These are phyloP conservation scores for Erodium chrysanthum DNA, from an alignment of 441 rosid species.

Conservation along the genomic window DNA sequence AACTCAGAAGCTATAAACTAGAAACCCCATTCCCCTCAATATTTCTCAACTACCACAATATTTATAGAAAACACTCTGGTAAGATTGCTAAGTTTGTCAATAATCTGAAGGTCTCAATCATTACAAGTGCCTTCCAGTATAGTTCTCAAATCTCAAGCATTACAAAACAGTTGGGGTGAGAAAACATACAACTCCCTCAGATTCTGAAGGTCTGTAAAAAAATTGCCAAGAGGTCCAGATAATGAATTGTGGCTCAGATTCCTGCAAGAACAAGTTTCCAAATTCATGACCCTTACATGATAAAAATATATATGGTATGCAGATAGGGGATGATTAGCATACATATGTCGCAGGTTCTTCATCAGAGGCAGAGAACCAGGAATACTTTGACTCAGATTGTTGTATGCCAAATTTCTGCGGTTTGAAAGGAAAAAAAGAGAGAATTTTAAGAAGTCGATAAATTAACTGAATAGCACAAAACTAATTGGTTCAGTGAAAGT, in stretches of 20 bases:
- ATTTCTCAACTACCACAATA: neutral
- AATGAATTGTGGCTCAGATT: constrained; percentile 81
- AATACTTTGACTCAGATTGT: constrained; percentile 52
- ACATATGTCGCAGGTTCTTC: constrained; percentile 60
- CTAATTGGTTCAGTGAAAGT: constrained; percentile 4
- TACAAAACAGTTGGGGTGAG: constrained; percentile 9
- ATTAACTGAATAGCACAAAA: constrained; percentile 4
- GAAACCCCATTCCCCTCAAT: neutral
- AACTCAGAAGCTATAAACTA: neutral
- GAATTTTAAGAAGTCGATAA: constrained; percentile 3
- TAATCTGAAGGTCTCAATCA: too few relatives aligned
- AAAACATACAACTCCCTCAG: constrained; percentile 65
- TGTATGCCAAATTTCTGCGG: constrained; percentile 67
- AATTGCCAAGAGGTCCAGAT: constrained; percentile 80
- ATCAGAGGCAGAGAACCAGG: constrained; percentile 57
- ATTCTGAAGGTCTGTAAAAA: constrained; percentile 55
- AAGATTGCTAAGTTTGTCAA: too few relatives aligned
- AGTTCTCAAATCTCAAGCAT: neutral
- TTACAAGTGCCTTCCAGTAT: too few relatives aligned
- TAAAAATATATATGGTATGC: constrained; percentile 8
- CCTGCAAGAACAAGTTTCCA: constrained; percentile 34
- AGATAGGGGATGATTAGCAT: constrained; percentile 25
- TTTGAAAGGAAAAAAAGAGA: constrained; percentile 10
- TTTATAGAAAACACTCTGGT: neutral
- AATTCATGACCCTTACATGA: constrained; percentile 11